Evolutionary conservation across 148 eudicot species (phyloP).

Genomic region (Silene latifolia): DNA sequence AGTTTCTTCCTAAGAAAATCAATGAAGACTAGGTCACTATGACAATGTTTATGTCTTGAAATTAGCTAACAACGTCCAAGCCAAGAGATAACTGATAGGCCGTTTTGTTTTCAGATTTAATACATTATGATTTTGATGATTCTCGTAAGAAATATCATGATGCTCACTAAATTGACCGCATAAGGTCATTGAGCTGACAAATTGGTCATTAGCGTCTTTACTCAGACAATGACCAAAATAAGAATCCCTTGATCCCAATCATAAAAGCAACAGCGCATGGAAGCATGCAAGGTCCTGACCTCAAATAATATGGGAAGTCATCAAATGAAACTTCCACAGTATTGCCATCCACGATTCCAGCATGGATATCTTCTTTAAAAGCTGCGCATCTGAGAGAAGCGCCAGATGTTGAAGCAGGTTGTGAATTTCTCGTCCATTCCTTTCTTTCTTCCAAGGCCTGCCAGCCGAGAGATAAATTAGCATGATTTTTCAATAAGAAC

Average conservation of each 20-base stretch:
- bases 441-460: conserved; percentile 60
- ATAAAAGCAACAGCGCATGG: not conserved
- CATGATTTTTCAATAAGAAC: conserved; percentile 10
- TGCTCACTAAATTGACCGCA: not conserved
- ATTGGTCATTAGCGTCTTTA: no score
- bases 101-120: not conserved
- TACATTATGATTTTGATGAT: not conserved
- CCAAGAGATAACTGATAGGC: not conserved
- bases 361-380: conserved; percentile 61
- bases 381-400: conserved; percentile 55
- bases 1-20: no score
- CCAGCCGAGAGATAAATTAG: conserved; percentile 8
- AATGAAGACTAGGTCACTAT: no score
- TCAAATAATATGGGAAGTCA: conserved; percentile 80
- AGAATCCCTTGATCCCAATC: not conserved
- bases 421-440: conserved; percentile 48
- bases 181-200: not conserved
- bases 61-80: no score
- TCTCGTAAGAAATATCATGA: not conserved
- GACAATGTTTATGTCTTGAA: no score
- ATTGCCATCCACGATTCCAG: conserved; percentile 63
- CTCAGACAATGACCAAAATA: not conserved
- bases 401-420: conserved; percentile 57
- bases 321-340: conserved; percentile 70
- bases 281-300: conserved; percentile 35